Conservation (phyloP, 2,329 filamentous ascomycete species). For the Epichloe sp. region DNA sequence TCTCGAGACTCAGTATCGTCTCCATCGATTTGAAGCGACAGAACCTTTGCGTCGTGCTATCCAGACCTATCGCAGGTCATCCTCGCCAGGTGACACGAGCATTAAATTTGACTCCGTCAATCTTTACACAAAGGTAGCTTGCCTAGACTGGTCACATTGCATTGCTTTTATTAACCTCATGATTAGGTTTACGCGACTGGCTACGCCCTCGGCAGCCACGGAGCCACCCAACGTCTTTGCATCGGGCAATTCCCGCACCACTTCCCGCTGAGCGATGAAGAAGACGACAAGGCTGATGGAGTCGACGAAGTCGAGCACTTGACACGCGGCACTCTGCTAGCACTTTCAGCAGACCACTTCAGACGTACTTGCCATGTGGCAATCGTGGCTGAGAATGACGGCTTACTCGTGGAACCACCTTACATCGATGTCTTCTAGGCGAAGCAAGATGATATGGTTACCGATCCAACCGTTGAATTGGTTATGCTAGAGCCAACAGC, state of each 20-base stretch:
- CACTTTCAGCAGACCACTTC: conserved; percentile 49
- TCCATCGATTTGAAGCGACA: conserved; percentile 63
- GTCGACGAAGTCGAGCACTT: conserved; percentile 48
- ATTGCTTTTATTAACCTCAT: background rate
- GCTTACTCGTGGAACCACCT: conserved; percentile 24
- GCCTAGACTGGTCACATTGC: background rate
- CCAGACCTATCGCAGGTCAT: conserved; percentile 29
- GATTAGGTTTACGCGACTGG: conserved; percentile 52
- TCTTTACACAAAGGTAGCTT: conserved; percentile 56
- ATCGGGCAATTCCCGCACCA: conserved; percentile 58
- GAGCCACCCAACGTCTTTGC: conserved; percentile 32
- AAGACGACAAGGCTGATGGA: conserved; percentile 14
- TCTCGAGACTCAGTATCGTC: conserved; percentile 57
- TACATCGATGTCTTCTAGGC: conserved; percentile 62
- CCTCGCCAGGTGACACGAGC: background rate
- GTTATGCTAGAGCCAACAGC: conserved; percentile 66
- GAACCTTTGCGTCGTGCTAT: conserved; percentile 58
- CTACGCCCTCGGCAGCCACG: conserved; percentile 47
- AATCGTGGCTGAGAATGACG: conserved; percentile 55
- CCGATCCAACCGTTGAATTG: conserved; percentile 58
- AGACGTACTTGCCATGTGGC: conserved; percentile 53
- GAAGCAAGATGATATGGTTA: conserved; percentile 38
- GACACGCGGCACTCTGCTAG: conserved; percentile 38
- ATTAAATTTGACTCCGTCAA: conserved; percentile 41
- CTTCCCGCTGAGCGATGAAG: conserved; percentile 28